Evolutionary conservation across 1,139 yeast genomes (phyloP).

Genomic region (Geotrichum bryndzae): DNA sequence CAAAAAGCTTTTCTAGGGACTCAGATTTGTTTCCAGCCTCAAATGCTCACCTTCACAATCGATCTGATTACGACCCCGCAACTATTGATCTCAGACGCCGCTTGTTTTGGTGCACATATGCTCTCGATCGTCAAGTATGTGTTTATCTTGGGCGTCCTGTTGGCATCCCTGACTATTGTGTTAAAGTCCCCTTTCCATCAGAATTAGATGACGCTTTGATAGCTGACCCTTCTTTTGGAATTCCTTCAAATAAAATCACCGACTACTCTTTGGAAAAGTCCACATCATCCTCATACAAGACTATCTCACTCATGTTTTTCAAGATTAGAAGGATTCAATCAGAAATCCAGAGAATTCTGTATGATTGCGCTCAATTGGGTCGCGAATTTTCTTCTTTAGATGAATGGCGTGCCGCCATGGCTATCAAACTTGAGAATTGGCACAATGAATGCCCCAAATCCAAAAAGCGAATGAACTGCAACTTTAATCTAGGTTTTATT

Average conservation of each 20-base stretch:
- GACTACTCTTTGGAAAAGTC: slow-evolving; percentile 27
- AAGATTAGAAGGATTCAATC: slow-evolving; percentile 68
- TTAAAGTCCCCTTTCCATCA: slow-evolving; percentile 64
- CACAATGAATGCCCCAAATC: slow-evolving; percentile 50
- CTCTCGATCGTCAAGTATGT: slow-evolving; percentile 73
- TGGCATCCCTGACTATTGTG: slow-evolving; percentile 64
- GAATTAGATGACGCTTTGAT: slow-evolving; percentile 65
- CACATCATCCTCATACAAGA: slow-evolving; percentile 48
- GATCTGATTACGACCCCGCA: slow-evolving; percentile 42
- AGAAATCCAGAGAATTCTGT: slow-evolving; percentile 64
- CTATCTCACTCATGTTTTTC: slow-evolving; percentile 60
- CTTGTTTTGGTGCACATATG: slow-evolving; percentile 83
- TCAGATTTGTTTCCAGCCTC: not conserved
- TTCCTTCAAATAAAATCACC: not conserved
- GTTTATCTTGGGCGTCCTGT: slow-evolving; percentile 68
- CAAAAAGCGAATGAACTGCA: slow-evolving; percentile 60
- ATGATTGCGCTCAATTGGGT: slow-evolving; percentile 66
- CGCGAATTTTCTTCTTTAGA: slow-evolving; percentile 49
- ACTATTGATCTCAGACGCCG: slow-evolving; percentile 67
- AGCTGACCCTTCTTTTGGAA: slow-evolving; percentile 26
- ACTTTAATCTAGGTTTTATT: slow-evolving; percentile 64
- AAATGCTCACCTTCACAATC: not conserved
- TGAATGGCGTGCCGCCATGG: slow-evolving; percentile 55
- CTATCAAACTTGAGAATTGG: slow-evolving; percentile 57
- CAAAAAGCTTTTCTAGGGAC: not conserved